Evolutionary conservation across 129 eudicot genomes (phyloP).

Genomic region (Tanacetum coccineum): DNA sequence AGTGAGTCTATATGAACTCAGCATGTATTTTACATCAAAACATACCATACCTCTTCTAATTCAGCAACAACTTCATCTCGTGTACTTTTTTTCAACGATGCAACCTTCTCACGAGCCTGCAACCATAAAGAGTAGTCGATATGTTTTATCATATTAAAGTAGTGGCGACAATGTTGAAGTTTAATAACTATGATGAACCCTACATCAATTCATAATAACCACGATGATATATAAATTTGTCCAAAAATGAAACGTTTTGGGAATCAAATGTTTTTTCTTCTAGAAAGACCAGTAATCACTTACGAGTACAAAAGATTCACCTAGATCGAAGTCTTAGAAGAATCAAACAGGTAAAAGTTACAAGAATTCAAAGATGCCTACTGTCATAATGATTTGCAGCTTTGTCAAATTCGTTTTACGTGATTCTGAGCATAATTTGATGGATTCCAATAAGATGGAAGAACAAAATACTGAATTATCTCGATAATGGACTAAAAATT

Average conservation of each 20-base stretch:
- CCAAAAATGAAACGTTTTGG: neutral
- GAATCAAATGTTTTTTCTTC: neutral
- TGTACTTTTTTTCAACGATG: conserved; percentile 83
- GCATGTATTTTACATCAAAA: neutral
- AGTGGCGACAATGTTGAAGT: neutral
- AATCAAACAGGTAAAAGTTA: conserved; percentile 3
- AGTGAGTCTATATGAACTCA: neutral
- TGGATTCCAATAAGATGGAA: conserved; percentile 19
- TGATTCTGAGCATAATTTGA: conserved; percentile 54
- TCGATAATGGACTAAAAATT: neutral
- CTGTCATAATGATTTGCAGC: conserved; percentile 87
- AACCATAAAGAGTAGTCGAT: conserved; percentile 12
- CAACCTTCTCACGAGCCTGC: conserved; percentile 91
- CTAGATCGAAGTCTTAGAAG: neutral
- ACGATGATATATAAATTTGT: neutral
- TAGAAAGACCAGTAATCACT: neutral
- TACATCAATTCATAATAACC: neutral
- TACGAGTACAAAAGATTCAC: neutral
- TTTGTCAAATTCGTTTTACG: conserved; percentile 88
- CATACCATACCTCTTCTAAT: conserved; percentile 77
- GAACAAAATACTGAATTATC: neutral
- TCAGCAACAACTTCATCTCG: conserved; percentile 90
- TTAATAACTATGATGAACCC: no score
- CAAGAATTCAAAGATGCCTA: conserved; percentile 20
- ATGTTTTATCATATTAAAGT: neutral